phyloP scores from a whole-genome alignment of 2,329 filamentous ascomycete species.

The Clonostachys byssicola region DNA sequence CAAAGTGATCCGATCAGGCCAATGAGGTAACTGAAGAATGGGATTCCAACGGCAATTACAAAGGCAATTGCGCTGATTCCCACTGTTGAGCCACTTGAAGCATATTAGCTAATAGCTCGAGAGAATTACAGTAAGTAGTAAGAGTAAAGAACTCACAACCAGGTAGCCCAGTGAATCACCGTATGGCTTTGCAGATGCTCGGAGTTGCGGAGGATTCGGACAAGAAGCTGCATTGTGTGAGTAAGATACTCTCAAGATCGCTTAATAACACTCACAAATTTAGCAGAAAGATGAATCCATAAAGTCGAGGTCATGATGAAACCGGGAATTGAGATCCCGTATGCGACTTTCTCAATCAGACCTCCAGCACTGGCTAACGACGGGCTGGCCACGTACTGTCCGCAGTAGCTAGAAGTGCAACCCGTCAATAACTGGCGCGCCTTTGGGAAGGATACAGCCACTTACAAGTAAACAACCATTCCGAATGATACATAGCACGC shows the following conservation, averaged over 20 bases:
- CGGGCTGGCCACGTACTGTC: constrained; percentile 34
- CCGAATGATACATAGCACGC: constrained; percentile 9
- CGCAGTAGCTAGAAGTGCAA: constrained; percentile 29
- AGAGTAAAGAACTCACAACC: constrained; percentile 10
- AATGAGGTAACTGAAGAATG: constrained; percentile 16
- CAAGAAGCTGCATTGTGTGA: constrained; percentile 11
- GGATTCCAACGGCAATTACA: constrained; percentile 11
- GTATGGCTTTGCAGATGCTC: constrained; percentile 15
- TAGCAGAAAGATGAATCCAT: constrained; percentile 14
- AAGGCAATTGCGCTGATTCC: constrained; percentile 10
- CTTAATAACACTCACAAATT: constrained; percentile 4
- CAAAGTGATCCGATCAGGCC: constrained; percentile 16
- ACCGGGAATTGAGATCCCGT: constrained; percentile 14
- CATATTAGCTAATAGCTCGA: not conserved
- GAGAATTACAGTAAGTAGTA: not conserved
- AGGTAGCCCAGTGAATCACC: constrained; percentile 14
- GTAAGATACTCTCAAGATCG: not conserved
- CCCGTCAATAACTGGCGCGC: not conserved
- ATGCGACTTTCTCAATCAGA: constrained; percentile 11
- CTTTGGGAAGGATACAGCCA: not conserved
- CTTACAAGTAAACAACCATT: constrained; percentile 11
- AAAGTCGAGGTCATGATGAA: constrained; percentile 15
- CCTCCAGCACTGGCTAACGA: constrained; percentile 26
- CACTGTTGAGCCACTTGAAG: constrained; percentile 8
- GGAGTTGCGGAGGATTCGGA: constrained; percentile 12